Evolutionary conservation across 1,139 yeast genomes (phyloP).

Genomic region (Candida labiduridarum): DNA sequence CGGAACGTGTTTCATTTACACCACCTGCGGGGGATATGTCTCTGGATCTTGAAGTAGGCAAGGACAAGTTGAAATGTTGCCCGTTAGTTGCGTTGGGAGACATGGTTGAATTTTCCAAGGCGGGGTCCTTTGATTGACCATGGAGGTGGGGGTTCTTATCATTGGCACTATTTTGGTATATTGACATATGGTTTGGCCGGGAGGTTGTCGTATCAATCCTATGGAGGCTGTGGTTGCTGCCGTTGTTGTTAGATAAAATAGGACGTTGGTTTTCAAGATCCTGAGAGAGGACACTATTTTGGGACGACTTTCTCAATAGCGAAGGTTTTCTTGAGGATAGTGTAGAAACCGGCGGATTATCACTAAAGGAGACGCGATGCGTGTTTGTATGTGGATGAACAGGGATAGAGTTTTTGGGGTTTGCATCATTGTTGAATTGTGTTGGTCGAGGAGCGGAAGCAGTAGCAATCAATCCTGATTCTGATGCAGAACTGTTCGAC

Average conservation of each 20-base stretch:
- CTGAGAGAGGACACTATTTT: neutral
- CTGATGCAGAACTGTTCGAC: neutral
- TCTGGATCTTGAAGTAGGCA: neutral
- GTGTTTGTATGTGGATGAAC: neutral
- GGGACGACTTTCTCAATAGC: conserved; percentile 2
- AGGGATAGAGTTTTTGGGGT: neutral
- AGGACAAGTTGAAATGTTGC: neutral
- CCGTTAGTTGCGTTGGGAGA: conserved; percentile 1
- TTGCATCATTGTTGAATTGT: neutral
- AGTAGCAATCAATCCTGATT: neutral
- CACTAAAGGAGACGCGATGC: conserved; percentile 1
- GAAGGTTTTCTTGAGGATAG: neutral
- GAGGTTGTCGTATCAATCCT: neutral
- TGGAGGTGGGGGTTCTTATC: neutral
- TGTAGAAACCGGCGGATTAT: neutral
- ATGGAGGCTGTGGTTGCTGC: conserved; percentile 1
- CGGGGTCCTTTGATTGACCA: neutral
- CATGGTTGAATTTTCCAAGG: neutral
- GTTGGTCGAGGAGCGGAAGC: neutral
- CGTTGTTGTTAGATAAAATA: neutral
- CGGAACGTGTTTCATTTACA: neutral
- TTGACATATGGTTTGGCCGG: conserved; percentile 1
- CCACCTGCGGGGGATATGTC: conserved; percentile 3
- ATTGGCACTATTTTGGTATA: neutral
- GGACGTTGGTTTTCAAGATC: conserved; percentile 2